Base-by-base conservation (phyloP, 768 basidiomycete species). In the Calocybe cyanea region DNA sequence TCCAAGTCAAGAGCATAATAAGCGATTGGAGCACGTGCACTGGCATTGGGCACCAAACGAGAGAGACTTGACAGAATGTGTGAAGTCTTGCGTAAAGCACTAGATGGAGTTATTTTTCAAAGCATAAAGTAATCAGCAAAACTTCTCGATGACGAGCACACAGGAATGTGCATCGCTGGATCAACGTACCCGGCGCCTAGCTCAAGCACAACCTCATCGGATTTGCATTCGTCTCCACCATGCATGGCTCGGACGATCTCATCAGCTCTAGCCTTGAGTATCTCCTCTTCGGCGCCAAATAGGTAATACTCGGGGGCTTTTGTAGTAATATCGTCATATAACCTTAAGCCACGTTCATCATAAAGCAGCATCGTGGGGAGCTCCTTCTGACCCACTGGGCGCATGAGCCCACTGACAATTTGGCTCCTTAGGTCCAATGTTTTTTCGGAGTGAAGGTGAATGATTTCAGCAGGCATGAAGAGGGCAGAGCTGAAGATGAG, bases 1-100 rank as follows among this genome's bases (percentile, higher is more conserved):
- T 96, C 92, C 23, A 98, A 81, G 60, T 98, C 96, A 42, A 99
- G 86, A 15, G 95, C 92, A 68, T 87, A 91, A 62, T 93, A 94
- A 1, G 80, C 87, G 57, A 87, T 80, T 1, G 83, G 79, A 2
- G 80, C 65, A 1, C 60, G 53, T 1, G 61, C 44, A 9, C 58
- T 60, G 4, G 55, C 50, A 15, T 57, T 58, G 15, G 71, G 59
- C 6, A 81, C 73, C 13, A 80, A 62, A 21, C 68, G 68, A 14
- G 91, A 79, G 14, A 94, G 69, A 1, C 87, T 85, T 17, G 69
- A 72, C 18, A 96, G 74, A 40, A 99, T 75, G 57, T 85, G 81
- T 6, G 89, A 90, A 0, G 93, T 94, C 71, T 96, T 95, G 56
- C 90, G 78, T 38, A 97, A 69, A 17, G 93, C 78, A 15, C 92